phyloP scores from a whole-genome alignment of 257 asterid species.

The Cinchona pubescens region DNA sequence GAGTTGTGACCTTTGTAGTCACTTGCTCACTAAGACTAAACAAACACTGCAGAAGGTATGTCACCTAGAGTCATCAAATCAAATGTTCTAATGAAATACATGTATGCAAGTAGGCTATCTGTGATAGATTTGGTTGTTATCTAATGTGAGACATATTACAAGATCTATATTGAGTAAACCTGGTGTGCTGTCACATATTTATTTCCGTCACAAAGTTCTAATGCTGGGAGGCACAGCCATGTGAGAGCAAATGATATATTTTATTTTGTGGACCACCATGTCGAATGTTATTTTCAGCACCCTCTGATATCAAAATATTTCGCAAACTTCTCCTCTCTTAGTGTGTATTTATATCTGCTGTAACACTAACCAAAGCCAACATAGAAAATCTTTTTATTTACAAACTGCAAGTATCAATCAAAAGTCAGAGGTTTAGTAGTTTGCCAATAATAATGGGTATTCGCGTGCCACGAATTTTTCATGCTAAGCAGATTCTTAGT shows the following conservation, averaged over 20 bases:
- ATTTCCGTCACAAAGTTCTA: background rate
- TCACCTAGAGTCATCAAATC: background rate
- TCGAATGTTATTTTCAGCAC: background rate
- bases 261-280: background rate
- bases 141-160: background rate
- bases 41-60: background rate
- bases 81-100: background rate
- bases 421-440: background rate
- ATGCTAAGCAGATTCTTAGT: slow-evolving; percentile 45
- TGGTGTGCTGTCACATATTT: background rate
- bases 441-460: slow-evolving; percentile 33
- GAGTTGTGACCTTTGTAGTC: background rate
- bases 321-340: background rate
- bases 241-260: background rate
- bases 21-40: background rate
- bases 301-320: background rate
- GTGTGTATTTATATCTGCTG: too few species aligned
- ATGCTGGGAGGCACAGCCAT: slow-evolving; percentile 20
- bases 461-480: slow-evolving; percentile 36
- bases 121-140: slow-evolving; percentile 2
- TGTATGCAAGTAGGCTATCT: background rate
- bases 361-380: background rate
- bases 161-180: slow-evolving; percentile 3
- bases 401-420: background rate
- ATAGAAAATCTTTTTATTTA: too few species aligned